phyloP scores from a whole-genome alignment of 2,329 filamentous ascomycete species.

The Fusarium sublunatum region DNA sequence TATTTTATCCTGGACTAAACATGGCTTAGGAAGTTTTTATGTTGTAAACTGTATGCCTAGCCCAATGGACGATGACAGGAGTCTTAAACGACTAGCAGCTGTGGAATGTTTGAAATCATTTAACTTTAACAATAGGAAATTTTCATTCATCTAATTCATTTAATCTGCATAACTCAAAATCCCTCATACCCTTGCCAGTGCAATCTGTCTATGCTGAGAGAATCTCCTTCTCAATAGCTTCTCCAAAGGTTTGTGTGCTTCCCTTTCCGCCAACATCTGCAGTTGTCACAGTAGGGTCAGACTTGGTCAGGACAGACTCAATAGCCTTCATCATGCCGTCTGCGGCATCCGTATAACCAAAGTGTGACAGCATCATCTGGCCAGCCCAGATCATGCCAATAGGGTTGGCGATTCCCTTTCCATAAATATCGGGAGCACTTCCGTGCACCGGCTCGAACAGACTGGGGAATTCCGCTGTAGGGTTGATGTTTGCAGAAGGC shows the following conservation, averaged over 20 bases:
- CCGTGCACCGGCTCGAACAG: conserved; percentile 78
- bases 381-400: conserved; percentile 78
- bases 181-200: too few species aligned
- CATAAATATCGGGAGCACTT: conserved; percentile 77
- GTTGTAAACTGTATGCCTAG: too few species aligned
- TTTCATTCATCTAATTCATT: too few species aligned
- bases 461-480: conserved; percentile 60
- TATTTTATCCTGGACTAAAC: too few species aligned
- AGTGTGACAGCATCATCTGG: conserved; percentile 65
- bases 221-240: conserved; percentile 39
- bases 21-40: too few species aligned
- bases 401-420: conserved; percentile 79
- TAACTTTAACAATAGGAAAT: too few species aligned
- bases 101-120: too few species aligned
- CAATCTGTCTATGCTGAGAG: background rate
- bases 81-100: too few species aligned
- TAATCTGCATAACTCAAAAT: too few species aligned
- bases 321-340: conserved; percentile 69
- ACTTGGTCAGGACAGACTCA: conserved; percentile 69
- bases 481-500: conserved; percentile 76
- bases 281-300: conserved; percentile 48
- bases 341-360: conserved; percentile 49
- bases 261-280: conserved; percentile 49
- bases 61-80: too few species aligned
- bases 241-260: conserved; percentile 38